Percentiles rank a stretch among this genome's conserved stretches.
These are phyloP conservation scores for Paraleonurus japonicus DNA, from an alignment of 257 asterid species.

Conservation along the genomic window DNA sequence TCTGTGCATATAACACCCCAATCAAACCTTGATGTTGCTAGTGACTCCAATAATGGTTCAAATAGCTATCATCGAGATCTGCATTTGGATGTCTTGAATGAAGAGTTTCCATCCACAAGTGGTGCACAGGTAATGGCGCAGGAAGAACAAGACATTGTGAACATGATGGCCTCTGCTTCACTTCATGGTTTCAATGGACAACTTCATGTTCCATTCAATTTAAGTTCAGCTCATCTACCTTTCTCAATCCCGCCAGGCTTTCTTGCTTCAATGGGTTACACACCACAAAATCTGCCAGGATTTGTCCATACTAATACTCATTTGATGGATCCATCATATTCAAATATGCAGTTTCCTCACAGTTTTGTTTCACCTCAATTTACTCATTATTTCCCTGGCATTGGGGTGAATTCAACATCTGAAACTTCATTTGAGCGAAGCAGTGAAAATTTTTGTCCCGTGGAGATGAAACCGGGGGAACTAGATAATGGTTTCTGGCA, in stretches of 20 bases:
- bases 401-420: conserved; percentile 51
- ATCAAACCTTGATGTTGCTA: conserved; percentile 46
- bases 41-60: conserved; percentile 50
- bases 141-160: conserved; percentile 85
- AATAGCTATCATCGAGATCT: conserved; percentile 49
- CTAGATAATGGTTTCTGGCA: conserved; percentile 63
- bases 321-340: conserved; percentile 49
- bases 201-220: conserved; percentile 60
- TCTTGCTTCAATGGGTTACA: conserved; percentile 77
- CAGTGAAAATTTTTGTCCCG: conserved; percentile 54
- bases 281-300: conserved; percentile 66
- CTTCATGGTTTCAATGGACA: conserved; percentile 74
- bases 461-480: conserved; percentile 53
- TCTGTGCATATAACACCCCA: conserved; percentile 44
- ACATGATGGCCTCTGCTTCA: conserved; percentile 83
- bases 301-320: conserved; percentile 54
- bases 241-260: conserved; percentile 74
- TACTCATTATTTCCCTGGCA: conserved; percentile 57
- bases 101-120: conserved; percentile 54
- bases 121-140: conserved; percentile 57
- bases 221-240: conserved; percentile 66
- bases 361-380: conserved; percentile 62
- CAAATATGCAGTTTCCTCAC: conserved; percentile 62
- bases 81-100: conserved; percentile 50
- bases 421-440: conserved; percentile 55